These are phyloP conservation scores for Umbelopsis sp. DNA, from an alignment of 192 early-diverging fungal species.

Conservation along the genomic window DNA sequence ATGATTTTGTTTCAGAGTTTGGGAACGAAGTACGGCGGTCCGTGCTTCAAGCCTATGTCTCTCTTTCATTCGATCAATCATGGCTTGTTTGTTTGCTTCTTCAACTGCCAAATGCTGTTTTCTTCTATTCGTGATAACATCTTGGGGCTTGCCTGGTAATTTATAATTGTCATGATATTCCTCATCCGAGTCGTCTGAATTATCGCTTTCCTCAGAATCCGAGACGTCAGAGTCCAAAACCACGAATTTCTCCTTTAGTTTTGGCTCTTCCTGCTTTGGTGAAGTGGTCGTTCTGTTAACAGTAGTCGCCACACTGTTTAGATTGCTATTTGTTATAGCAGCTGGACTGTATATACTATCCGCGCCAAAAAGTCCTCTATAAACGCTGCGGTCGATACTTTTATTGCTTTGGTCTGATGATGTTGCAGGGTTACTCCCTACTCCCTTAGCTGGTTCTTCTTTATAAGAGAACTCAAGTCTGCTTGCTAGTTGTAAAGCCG, in stretches of 20 bases:
- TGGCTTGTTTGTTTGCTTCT: constrained; percentile 1
- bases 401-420: neutral
- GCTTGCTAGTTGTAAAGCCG: neutral
- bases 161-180: constrained; percentile 13
- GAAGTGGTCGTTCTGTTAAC: neutral
- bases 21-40: neutral
- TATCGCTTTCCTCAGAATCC: neutral
- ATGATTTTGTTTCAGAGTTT: neutral
- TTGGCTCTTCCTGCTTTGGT: neutral
- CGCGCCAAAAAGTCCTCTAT: constrained; percentile 28
- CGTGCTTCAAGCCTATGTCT: constrained; percentile 3
- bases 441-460: neutral
- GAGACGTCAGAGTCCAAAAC: constrained; percentile 13
- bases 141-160: neutral
- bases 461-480: too few species aligned
- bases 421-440: neutral
- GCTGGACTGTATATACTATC: constrained; percentile 25
- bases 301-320: neutral
- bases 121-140: neutral
- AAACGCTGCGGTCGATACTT: neutral
- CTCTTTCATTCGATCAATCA: constrained; percentile 11
- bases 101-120: neutral
- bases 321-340: too few species aligned
- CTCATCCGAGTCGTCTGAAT: neutral
- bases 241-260: neutral